Evolutionary conservation across 768 basidiomycete genomes (phyloP).

Genomic region (Hysterangium stoloniferum): DNA sequence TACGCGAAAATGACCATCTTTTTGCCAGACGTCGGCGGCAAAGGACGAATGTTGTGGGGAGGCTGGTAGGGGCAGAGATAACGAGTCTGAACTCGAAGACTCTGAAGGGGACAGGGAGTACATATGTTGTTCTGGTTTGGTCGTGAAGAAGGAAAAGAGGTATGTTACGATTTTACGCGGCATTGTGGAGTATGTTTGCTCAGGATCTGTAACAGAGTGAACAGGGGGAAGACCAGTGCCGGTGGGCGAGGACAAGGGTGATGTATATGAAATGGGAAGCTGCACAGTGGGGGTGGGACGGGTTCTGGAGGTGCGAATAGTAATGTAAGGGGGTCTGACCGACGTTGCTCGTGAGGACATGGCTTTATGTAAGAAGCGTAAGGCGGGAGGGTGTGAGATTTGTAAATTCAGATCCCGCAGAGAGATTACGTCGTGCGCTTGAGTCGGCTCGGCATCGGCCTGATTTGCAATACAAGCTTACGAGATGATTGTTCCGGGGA

Average conservation of each 20-base stretch:
- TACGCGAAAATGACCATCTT: conserved; percentile 8
- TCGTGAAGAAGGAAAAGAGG: conserved; percentile 42
- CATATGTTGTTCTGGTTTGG: conserved; percentile 22
- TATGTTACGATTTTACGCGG: conserved; percentile 41
- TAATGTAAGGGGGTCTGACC: conserved; percentile 5
- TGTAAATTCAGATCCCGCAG: too few species aligned
- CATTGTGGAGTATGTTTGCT: conserved; percentile 6
- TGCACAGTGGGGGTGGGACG: not conserved
- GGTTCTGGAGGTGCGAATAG: not conserved
- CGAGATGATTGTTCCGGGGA: too few species aligned
- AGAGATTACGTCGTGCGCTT: too few species aligned
- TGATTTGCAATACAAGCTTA: too few species aligned
- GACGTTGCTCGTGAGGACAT: conserved; percentile 10
- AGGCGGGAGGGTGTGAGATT: not conserved
- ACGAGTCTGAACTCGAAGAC: conserved; percentile 31
- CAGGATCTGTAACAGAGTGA: not conserved
- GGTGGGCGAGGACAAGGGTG: conserved; percentile 17
- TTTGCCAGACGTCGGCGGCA: conserved; percentile 22
- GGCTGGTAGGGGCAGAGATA: conserved; percentile 43
- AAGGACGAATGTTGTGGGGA: conserved; percentile 41
- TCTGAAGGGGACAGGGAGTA: conserved; percentile 34
- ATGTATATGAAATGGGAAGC: conserved; percentile 5
- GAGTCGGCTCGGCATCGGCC: too few species aligned
- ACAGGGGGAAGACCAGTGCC: conserved; percentile 12
- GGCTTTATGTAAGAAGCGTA: not conserved